phyloP scores from a whole-genome alignment of 2,329 filamentous ascomycete genomes.

The Beauveria pseudobassiana region DNA sequence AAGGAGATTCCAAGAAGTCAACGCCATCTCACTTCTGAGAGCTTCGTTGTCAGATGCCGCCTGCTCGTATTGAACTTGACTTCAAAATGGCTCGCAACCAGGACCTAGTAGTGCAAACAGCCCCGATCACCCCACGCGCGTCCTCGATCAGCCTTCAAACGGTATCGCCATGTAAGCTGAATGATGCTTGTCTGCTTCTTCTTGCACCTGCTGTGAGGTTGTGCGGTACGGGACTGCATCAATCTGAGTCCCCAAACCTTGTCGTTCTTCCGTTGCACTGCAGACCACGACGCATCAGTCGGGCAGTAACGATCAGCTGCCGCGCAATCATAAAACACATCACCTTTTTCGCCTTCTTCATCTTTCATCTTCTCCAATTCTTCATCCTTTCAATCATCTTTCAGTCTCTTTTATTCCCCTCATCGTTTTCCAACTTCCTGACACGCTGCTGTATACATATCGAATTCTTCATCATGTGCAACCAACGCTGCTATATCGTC shows the following conservation, averaged over 20 bases:
- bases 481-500: constrained; percentile 31
- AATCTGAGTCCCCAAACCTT: neutral
- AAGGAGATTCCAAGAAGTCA: neutral
- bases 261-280: neutral
- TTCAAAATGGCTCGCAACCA: neutral
- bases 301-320: constrained; percentile 6
- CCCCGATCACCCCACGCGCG: neutral
- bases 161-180: neutral
- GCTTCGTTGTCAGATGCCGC: neutral
- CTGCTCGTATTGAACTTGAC: neutral
- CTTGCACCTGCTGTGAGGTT: neutral
- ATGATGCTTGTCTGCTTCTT: neutral
- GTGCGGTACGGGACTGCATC: neutral
- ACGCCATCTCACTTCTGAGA: neutral
- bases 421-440: neutral
- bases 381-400: neutral
- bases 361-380: neutral
- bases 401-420: neutral
- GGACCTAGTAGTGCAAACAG: neutral
- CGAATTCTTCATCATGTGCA: constrained; percentile 4
- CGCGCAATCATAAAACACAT: neutral
- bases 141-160: neutral
- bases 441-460: neutral
- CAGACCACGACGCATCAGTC: neutral
- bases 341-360: neutral